These are phyloP conservation scores for Diaporthe vaccinii DNA, from an alignment of 2,329 filamentous ascomycete genomes.

Conservation along the genomic window DNA sequence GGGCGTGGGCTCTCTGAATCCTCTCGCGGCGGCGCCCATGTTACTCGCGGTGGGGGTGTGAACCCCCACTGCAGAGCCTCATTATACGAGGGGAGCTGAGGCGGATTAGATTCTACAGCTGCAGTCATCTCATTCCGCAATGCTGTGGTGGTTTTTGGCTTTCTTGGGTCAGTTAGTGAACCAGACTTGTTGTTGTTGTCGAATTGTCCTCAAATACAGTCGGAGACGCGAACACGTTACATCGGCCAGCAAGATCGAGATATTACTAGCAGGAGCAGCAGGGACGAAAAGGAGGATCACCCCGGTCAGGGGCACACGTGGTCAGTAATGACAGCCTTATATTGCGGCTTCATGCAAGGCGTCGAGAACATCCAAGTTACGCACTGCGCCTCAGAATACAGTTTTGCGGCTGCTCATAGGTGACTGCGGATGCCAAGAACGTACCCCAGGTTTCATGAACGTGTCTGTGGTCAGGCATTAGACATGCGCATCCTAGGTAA, in stretches of 20 bases:
- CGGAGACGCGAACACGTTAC: constrained; percentile 24
- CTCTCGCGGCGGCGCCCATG: constrained; percentile 34
- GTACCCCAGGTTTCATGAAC: constrained; percentile 30
- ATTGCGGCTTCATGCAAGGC: constrained; percentile 30
- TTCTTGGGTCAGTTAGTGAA: constrained; percentile 13
- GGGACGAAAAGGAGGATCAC: constrained; percentile 23
- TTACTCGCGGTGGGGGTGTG: constrained; percentile 30
- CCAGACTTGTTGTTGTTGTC: constrained; percentile 7
- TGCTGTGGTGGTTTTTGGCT: neutral
- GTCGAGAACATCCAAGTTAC: neutral
- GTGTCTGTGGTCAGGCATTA: constrained; percentile 24
- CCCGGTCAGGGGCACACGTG: constrained; percentile 31
- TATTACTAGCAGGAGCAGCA: neutral
- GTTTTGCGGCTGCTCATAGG: constrained; percentile 33
- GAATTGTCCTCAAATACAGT: constrained; percentile 9
- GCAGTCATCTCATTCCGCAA: constrained; percentile 25
- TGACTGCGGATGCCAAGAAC: constrained; percentile 5
- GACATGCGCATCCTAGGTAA: constrained; percentile 9
- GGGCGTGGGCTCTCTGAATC: neutral
- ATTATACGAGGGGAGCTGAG: constrained; percentile 30
- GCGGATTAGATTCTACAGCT: constrained; percentile 14
- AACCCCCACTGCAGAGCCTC: constrained; percentile 35
- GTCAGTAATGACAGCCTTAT: constrained; percentile 22
- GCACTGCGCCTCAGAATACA: constrained; percentile 27
- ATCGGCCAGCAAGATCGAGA: constrained; percentile 22